Conservation (phyloP, 2,329 filamentous ascomycete species). For the Zymoseptoria tritici region DNA sequence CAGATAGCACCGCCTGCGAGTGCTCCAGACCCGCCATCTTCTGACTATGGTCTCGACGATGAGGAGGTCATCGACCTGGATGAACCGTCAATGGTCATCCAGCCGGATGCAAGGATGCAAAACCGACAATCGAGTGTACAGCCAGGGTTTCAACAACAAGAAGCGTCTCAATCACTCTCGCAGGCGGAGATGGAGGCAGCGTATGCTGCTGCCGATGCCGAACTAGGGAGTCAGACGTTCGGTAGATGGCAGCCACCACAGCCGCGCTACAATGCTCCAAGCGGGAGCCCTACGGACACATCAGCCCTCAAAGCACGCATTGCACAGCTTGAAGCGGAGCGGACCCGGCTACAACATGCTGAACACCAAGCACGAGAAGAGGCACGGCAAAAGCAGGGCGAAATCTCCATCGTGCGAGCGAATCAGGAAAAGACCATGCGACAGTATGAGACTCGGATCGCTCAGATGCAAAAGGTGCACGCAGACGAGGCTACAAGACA, state of each 20-base stretch:
- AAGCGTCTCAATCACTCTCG: conserved; percentile 1
- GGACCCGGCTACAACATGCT: conserved; percentile 30
- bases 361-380: conserved; percentile 39
- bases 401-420: conserved; percentile 66
- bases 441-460: conserved; percentile 56
- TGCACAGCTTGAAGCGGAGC: conserved; percentile 40
- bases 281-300: conserved; percentile 16
- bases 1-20: conserved; percentile 16
- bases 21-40: conserved; percentile 25
- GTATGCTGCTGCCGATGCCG: conserved; percentile 28
- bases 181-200: conserved; percentile 4
- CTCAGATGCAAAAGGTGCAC: conserved; percentile 54
- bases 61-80: conserved; percentile 41
- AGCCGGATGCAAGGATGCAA: conserved; percentile 15
- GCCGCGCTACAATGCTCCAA: background rate
- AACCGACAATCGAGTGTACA: background rate
- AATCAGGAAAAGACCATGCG: conserved; percentile 57
- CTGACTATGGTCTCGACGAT: conserved; percentile 41
- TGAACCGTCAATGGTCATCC: conserved; percentile 29
- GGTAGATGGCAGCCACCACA: conserved; percentile 17
- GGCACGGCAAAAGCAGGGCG: conserved; percentile 59
- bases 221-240: conserved; percentile 22
- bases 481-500: conserved; percentile 58
- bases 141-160: background rate
- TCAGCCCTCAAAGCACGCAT: conserved; percentile 36